Evolutionary conservation across 306 rosid species (phyloP), one percentile per base, ranked within the genome.

Genomic region (Cicer cuneatum): DNA sequence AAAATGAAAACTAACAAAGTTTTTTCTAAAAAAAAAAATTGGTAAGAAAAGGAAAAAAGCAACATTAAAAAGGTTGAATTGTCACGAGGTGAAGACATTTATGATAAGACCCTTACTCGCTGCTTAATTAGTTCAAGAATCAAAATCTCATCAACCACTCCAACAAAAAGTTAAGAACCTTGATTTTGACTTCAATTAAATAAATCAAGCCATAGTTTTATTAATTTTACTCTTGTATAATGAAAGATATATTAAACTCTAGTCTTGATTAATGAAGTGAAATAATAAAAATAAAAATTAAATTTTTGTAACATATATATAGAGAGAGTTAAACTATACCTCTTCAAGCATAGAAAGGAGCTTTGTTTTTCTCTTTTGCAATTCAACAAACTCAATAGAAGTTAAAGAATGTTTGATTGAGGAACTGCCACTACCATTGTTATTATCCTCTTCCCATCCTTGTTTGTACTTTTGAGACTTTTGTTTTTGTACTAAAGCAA

Each of bases 321-420:
- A 63, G 7, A 69, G 39, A 52, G 0, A n/a, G 2, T 10, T 10
- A 57, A 29, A 59, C 3, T 56, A n/a, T 88, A 95, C 99, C 96
- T 95, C 97, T 84, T 95, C 99, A 5, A 95, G 90, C 98, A 95
- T 86, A 21, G 95, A 79, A 49, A 92, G 92, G 33, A 95, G 93
- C 80, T 86, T 92, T 54, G 93, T 85, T 86, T 92, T 95, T 81
- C 96, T 83, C 80, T 90, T 89, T 79, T 95, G 99, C 74, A 92
- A 82, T 51, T 95, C 98, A n/a, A 90, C 73, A 54, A 92, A 90
- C 61, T 95, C 99, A 2, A 95, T 80, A 35, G 98, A 89, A 47
- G 64, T 76, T 37, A 90, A 85, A 40, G 88, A 51, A 7, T 78
- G 85, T 54, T 87, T 89, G 69, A 74, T 87, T 1, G 88, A 84